A percentile compares a stretch with the other conserved stretches of the same genome.
Evolutionary conservation across 306 rosid genomes (phyloP).

Genomic region (Luffa aegyptiaca): DNA sequence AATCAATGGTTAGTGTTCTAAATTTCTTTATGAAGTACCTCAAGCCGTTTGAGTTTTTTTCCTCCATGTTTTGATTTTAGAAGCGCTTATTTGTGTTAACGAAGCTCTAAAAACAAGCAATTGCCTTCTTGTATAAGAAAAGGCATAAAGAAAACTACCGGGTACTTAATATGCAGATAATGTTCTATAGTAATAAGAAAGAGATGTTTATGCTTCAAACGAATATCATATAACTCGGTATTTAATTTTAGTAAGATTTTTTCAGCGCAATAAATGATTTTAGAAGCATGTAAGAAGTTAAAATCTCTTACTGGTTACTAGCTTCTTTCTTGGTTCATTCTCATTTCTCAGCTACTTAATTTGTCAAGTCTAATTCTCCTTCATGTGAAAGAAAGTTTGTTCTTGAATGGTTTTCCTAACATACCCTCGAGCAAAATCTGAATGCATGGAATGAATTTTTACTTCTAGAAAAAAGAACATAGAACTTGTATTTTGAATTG

Average conservation of each 20-base stretch:
- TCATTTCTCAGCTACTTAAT: no score
- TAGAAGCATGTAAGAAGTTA: background rate
- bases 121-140: background rate
- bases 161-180: background rate
- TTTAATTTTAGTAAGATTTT: background rate
- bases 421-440: no score
- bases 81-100: background rate
- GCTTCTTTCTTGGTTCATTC: background rate
- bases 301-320: background rate
- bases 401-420: no score
- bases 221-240: background rate
- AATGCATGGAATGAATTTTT: no score
- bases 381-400: no score
- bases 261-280: background rate
- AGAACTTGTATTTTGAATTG: background rate
- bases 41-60: background rate
- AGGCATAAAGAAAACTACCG: background rate
- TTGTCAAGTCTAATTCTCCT: no score
- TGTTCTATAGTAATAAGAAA: background rate
- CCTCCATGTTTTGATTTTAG: background rate
- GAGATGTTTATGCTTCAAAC: background rate
- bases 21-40: background rate
- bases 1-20: constrained; percentile 48
- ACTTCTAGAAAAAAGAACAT: background rate
- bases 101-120: background rate